Conservation (phyloP, 2,329 filamentous ascomycete genomes). For the Diaporthe humulicola region DNA sequence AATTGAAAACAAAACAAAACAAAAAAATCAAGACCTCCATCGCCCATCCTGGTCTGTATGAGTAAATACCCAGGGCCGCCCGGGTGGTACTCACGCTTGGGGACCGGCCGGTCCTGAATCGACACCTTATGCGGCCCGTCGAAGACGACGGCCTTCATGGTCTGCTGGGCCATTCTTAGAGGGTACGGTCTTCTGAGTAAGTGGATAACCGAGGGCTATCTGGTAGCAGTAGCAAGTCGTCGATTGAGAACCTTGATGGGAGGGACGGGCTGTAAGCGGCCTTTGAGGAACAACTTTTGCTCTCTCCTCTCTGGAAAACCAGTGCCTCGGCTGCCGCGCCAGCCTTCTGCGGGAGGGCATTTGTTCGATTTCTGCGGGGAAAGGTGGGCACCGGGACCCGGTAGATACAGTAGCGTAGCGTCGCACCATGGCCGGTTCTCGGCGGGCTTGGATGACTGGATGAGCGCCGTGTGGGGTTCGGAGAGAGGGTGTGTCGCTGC, state of each 20-base stretch:
- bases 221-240: neutral
- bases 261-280: neutral
- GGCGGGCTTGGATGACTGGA: neutral
- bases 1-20: neutral
- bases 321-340: conserved; percentile 2
- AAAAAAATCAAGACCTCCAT: neutral
- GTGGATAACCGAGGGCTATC: neutral
- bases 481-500: neutral
- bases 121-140: conserved; percentile 81
- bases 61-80: neutral
- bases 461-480: neutral
- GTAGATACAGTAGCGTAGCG: conserved; percentile 5
- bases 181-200: neutral
- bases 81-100: conserved; percentile 62
- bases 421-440: conserved; percentile 17
- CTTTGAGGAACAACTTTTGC: conserved; percentile 2
- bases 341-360: neutral
- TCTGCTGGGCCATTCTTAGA: conserved; percentile 55
- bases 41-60: neutral
- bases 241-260: conserved; percentile 5
- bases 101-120: conserved; percentile 84
- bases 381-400: neutral
- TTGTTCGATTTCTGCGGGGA: conserved; percentile 20
- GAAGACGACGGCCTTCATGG: conserved; percentile 92
- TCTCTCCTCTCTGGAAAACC: neutral